A percentile compares a stretch with the other conserved stretches of the same genome.
phyloP scores from a whole-genome alignment of 2,329 filamentous ascomycete genomes.

The Exophiala lecanii-corni region DNA sequence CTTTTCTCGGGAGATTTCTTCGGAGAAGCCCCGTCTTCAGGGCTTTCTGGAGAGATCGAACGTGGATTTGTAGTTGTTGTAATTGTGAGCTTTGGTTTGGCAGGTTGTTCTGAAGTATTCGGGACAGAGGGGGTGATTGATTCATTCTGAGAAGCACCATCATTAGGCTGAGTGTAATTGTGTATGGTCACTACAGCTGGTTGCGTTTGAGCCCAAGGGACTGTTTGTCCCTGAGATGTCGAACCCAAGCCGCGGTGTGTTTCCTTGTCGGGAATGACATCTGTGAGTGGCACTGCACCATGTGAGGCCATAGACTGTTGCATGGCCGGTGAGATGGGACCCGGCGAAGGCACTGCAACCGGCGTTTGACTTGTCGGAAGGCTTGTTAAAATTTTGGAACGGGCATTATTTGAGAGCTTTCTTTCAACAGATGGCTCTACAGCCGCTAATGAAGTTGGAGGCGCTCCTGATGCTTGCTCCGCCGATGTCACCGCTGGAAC shows the following conservation, averaged over 20 bases:
- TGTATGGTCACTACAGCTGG: conserved; percentile 38
- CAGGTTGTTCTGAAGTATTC: too few species aligned
- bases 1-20: conserved; percentile 41
- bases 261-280: conserved; percentile 45
- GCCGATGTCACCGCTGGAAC: too few species aligned
- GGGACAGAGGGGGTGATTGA: too few species aligned
- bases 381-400: conserved; percentile 16
- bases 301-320: conserved; percentile 59
- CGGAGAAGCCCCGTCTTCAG: not conserved
- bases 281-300: conserved; percentile 56
- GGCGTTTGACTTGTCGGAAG: conserved; percentile 7
- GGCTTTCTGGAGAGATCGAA: too few species aligned
- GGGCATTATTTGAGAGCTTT: too few species aligned
- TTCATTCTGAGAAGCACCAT: too few species aligned
- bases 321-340: conserved; percentile 59
- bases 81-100: conserved; percentile 32
- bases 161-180: conserved; percentile 16
- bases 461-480: not conserved
- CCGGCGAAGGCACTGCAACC: conserved; percentile 49
- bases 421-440: not conserved
- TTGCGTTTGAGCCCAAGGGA: conserved; percentile 25
- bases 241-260: not conserved
- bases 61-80: conserved; percentile 29
- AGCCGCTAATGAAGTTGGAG: not conserved
- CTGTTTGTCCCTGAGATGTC: not conserved